phyloP scores from a whole-genome alignment of 2,329 filamentous ascomycete genomes.

The Triangularia setosa region DNA sequence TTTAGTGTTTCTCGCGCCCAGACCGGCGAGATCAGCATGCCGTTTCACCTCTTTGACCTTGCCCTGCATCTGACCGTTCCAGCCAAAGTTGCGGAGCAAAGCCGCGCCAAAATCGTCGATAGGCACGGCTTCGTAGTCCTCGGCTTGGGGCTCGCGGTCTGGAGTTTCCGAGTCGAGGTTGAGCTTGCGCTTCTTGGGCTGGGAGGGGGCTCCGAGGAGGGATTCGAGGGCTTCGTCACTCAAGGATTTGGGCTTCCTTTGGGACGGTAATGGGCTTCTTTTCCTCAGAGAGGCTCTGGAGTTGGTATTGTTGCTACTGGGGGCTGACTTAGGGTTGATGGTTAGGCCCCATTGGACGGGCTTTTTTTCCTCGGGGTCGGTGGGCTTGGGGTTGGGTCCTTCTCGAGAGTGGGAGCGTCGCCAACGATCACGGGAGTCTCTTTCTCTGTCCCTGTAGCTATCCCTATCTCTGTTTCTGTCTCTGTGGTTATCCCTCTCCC shows the following conservation, averaged over 20 bases:
- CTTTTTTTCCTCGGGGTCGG: constrained; percentile 34
- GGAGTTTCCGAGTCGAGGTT: constrained; percentile 64
- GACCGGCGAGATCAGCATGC: constrained; percentile 76
- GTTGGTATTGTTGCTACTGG: background rate
- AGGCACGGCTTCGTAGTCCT: constrained; percentile 83
- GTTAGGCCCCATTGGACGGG: constrained; percentile 55
- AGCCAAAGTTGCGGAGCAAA: constrained; percentile 88
- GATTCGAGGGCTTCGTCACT: constrained; percentile 62
- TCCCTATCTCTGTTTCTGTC: background rate
- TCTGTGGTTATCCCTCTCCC: constrained; percentile 3
- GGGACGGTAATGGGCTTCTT: background rate
- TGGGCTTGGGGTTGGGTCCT: background rate
- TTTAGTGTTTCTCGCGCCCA: constrained; percentile 80
- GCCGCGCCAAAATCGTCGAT: constrained; percentile 94
- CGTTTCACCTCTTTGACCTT: constrained; percentile 64
- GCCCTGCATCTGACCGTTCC: constrained; percentile 66
- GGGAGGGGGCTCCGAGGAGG: constrained; percentile 47
- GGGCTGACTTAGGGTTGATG: constrained; percentile 34
- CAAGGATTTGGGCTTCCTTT: constrained; percentile 27
- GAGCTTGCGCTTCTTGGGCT: constrained; percentile 40
- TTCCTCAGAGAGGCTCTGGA: background rate
- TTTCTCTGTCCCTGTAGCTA: background rate
- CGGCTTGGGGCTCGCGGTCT: constrained; percentile 65
- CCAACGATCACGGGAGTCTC: background rate
- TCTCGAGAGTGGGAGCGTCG: constrained; percentile 4